Conservation (phyloP, 768 basidiomycete species). For the Amanita pallidorosea region DNA sequence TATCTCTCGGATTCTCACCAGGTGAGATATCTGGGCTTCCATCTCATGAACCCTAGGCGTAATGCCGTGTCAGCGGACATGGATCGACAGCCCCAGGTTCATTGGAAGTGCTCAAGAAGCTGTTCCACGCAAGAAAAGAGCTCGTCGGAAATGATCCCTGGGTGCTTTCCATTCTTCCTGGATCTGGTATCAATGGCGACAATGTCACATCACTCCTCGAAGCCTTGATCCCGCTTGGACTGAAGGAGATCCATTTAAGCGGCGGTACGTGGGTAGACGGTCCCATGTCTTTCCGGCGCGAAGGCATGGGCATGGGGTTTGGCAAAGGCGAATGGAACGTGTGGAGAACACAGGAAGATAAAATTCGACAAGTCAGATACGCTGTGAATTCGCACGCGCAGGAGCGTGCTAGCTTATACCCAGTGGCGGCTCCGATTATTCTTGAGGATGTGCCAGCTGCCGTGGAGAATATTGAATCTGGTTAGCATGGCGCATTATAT, state of each 20-base stretch:
- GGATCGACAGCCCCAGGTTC: slow-evolving; percentile 29
- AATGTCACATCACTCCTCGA: slow-evolving; percentile 42
- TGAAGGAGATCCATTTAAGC: slow-evolving; percentile 67
- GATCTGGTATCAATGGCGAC: slow-evolving; percentile 59
- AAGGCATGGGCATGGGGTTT: slow-evolving; percentile 62
- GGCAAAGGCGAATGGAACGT: slow-evolving; percentile 50
- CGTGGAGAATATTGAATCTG: not conserved
- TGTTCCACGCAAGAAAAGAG: slow-evolving; percentile 26
- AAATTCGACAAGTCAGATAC: slow-evolving; percentile 39
- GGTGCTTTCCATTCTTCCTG: slow-evolving; percentile 51
- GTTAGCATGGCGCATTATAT: slow-evolving; percentile 9
- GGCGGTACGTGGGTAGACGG: slow-evolving; percentile 56
- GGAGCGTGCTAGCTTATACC: slow-evolving; percentile 9
- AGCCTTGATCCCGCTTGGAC: slow-evolving; percentile 40
- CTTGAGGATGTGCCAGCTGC: not conserved
- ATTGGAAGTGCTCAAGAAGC: slow-evolving; percentile 26
- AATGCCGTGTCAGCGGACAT: slow-evolving; percentile 37
- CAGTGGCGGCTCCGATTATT: not conserved
- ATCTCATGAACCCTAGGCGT: not conserved
- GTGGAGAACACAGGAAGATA: slow-evolving; percentile 51
- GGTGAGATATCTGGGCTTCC: slow-evolving; percentile 28
- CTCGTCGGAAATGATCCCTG: slow-evolving; percentile 25
- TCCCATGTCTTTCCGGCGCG: slow-evolving; percentile 36
- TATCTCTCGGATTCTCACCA: slow-evolving; percentile 70
- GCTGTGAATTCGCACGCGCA: slow-evolving; percentile 29